These are phyloP conservation scores for Cicer chorassanicum DNA, from an alignment of 306 rosid genomes.

Conservation along the genomic window DNA sequence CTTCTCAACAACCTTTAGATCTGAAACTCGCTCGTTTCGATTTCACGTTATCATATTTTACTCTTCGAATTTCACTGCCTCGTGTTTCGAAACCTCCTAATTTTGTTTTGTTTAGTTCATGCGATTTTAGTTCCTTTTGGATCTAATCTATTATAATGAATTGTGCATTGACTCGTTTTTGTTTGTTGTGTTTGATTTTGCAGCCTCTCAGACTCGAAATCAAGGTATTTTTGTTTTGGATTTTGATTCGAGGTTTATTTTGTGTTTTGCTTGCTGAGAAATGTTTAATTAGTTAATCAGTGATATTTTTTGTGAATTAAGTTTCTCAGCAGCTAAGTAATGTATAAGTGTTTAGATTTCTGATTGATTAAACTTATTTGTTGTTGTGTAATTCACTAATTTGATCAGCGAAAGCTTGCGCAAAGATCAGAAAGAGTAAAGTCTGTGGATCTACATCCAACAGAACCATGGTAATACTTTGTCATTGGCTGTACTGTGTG, in stretches of 20 bases:
- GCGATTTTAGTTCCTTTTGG: slow-evolving; percentile 48
- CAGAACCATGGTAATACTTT: slow-evolving; percentile 76
- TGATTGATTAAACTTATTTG: slow-evolving; percentile 40
- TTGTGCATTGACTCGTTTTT: slow-evolving; percentile 51
- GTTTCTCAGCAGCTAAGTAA: slow-evolving; percentile 35
- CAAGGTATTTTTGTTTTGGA: slow-evolving; percentile 62
- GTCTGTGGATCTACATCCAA: slow-evolving; percentile 76
- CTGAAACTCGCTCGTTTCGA: slow-evolving; percentile 57
- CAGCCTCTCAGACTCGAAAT: slow-evolving; percentile 99
- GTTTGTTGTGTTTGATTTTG: slow-evolving; percentile 46
- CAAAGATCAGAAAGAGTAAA: slow-evolving; percentile 77
- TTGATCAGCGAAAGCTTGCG: slow-evolving; percentile 62
- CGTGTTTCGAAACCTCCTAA: slow-evolving; percentile 19
- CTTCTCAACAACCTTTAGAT: slow-evolving; percentile 64
- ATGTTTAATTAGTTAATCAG: slow-evolving; percentile 25
- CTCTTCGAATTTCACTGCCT: slow-evolving; percentile 37
- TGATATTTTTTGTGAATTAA: slow-evolving; percentile 10
- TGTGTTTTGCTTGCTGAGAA: slow-evolving; percentile 42
- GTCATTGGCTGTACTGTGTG: slow-evolving; percentile 7
- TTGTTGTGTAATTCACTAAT: slow-evolving; percentile 14
- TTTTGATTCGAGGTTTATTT: slow-evolving; percentile 27
- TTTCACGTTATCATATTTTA: slow-evolving; percentile 46
- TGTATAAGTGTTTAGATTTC: slow-evolving; percentile 24
- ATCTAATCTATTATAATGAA: slow-evolving; percentile 61
- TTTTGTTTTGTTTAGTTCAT: slow-evolving; percentile 35